Base-by-base conservation (phyloP, 768 basidiomycete species). In the Boletus rex-veris region DNA sequence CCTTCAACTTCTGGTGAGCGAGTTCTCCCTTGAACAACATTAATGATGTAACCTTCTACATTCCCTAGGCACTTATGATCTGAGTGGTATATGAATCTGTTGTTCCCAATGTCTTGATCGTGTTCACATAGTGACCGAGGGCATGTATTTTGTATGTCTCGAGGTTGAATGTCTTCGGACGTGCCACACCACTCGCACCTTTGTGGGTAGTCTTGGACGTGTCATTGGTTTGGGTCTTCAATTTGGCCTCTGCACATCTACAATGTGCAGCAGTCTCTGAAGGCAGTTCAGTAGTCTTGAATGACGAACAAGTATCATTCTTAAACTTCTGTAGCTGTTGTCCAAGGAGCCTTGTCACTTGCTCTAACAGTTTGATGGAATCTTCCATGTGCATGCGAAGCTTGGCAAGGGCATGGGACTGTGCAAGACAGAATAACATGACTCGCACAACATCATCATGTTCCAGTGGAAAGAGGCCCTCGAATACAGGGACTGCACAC, bases 401-500 rank as follows among this genome's bases (percentile, higher is more conserved):
- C 7, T 74, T 73, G 4, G 57, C 55, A 0, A 28, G 12, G 2
- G 58, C 48, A 28, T 62, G 61, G 52, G 49, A 62, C 35, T 62
- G 42, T 1, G 49, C 47, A 1, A 57, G 49, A 4, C 26, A 31
- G 36, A 57, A 60, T 1, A 73, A 49, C 1, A 75, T 49, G 2
- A 57, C 38, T 3, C 55, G 31, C 1, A 73, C 39, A 1, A 57
- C 45, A 0, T 33, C 18, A 18, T 74, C 57, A 30, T 73, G 60
- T 2, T 41, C 51, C 6, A 58, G 48, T 3, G 63, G 63, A 6
- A 77, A 62, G 0, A 79, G 66, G 7, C 69, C 73, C 7, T 77
- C 73, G 40, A 77, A 74, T 5, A 60, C 71, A 0, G 75, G 75
- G 1, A 75, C 58, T 1, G 70, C 61, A 48, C 73, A 73, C 44